A percentile compares a stretch with the other conserved stretches of the same genome.
phyloP scores from a whole-genome alignment of 805 yeast genomes.

The Ogataea angusta region DNA sequence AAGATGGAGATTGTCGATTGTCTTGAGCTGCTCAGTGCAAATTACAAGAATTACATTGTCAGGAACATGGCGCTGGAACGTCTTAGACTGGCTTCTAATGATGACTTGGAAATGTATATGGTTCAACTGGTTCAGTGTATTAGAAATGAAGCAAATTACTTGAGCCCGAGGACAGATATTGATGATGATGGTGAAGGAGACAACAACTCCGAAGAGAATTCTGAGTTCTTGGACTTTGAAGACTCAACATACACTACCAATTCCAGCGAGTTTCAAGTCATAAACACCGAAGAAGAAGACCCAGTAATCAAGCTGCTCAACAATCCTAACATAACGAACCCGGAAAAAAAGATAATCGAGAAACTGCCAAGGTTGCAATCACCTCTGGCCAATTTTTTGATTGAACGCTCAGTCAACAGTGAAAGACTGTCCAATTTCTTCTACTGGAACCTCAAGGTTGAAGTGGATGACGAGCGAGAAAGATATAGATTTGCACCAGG shows the following conservation, averaged over 20 bases:
- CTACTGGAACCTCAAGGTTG: conserved; percentile 91
- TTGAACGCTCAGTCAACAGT: conserved; percentile 65
- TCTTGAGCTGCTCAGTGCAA: conserved; percentile 77
- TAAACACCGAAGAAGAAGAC: conserved; percentile 27
- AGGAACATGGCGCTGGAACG: conserved; percentile 87
- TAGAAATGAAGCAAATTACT: conserved; percentile 57
- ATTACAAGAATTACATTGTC: conserved; percentile 68
- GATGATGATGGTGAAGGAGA: conserved; percentile 17
- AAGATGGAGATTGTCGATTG: conserved; percentile 37
- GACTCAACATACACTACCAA: conserved; percentile 26
- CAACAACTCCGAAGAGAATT: conserved; percentile 12
- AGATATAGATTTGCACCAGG: neutral
- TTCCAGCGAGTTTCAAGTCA: conserved; percentile 34
- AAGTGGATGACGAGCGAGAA: conserved; percentile 60
- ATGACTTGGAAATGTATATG: conserved; percentile 75
- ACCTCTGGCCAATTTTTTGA: conserved; percentile 71
- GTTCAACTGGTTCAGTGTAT: conserved; percentile 90
- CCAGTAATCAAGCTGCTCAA: conserved; percentile 26
- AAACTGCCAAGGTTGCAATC: conserved; percentile 37
- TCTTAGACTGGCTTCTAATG: conserved; percentile 70
- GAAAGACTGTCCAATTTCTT: conserved; percentile 73
- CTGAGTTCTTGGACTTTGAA: conserved; percentile 23
- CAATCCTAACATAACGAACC: conserved; percentile 20
- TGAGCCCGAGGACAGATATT: conserved; percentile 22
- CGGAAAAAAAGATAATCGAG: conserved; percentile 11